These are phyloP conservation scores for Neonectria magnoliae DNA, from an alignment of 2,329 filamentous ascomycete genomes.

Conservation along the genomic window DNA sequence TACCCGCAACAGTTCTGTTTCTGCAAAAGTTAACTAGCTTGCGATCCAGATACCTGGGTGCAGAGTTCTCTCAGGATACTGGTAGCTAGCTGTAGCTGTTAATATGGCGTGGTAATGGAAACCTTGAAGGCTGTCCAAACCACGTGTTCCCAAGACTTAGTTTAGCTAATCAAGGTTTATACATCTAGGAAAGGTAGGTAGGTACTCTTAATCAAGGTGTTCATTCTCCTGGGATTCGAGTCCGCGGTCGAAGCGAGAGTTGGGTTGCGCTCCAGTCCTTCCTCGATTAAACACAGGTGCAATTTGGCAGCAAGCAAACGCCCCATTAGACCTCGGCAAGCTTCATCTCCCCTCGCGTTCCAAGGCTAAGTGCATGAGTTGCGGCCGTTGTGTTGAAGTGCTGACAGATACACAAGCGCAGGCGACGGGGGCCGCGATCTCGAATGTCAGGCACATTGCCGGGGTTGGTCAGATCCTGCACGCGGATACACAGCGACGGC, in stretches of 20 bases:
- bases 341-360: conserved; percentile 33
- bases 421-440: conserved; percentile 24
- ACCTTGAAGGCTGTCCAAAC: too few species aligned
- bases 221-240: background rate
- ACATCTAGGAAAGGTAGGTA: too few species aligned
- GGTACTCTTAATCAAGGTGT: background rate
- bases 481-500: conserved; percentile 14
- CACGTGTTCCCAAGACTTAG: background rate
- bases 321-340: conserved; percentile 21
- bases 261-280: background rate
- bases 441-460: conserved; percentile 2
- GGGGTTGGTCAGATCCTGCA: conserved; percentile 26
- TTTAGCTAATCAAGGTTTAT: background rate
- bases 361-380: conserved; percentile 33
- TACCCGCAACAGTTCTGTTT: background rate
- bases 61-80: background rate
- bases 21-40: background rate
- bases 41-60: background rate
- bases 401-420: conserved; percentile 17
- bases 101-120: too few species aligned
- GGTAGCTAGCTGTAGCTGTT: background rate
- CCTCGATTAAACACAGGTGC: background rate
- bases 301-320: background rate
- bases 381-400: conserved; percentile 15
- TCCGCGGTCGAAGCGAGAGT: background rate